Base-by-base conservation (phyloP, 495 filamentous ascomycete species). In the Lasiosphaeriaceae sp. region DNA sequence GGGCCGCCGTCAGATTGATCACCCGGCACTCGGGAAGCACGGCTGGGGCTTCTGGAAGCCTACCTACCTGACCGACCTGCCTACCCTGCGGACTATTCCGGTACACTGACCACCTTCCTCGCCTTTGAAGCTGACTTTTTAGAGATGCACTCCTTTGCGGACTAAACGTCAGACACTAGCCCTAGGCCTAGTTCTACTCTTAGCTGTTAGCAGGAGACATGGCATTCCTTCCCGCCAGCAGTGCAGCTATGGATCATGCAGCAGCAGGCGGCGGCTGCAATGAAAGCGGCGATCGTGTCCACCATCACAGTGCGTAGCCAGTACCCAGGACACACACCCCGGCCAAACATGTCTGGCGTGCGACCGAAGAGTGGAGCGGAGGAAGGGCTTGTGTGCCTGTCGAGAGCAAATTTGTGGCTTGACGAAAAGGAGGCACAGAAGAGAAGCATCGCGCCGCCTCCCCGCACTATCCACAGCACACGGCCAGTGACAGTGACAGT, bases 11-110 rank as follows among this genome's bases (percentile, higher is more conserved):
- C 35, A 20, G 24, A 23, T 19, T 37, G 48, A 51, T 51, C 48
- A 51, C 48, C 48, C 48, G 48, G 48, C 48, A 35, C 48, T 51
- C 31, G 34, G 50, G 50, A 44, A 39, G 20, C n/a, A 37, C 34
- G 19, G 11, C 39, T 14, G 45, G 31, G 45, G 44, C 44, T 55
- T 55, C 53, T 55, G 53, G 53, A 55, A 55, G 53, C 17, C 29
- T 19, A 2, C 24, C 26, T 9, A 31, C 41, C 19, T 9, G 22
- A 16, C 23, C 16, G 26, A 14, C 4, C 43, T 46, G n/a, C n/a
- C n/a, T n/a, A n/a, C n/a, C n/a, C n/a, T n/a, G n/a, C n/a, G n/a
- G n/a, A n/a, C n/a, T n/a, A n/a, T n/a, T n/a, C n/a, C n/a, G n/a
- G n/a, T n/a, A n/a, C n/a, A n/a, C n/a, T n/a, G n/a, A n/a, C n/a